Conservation (phyloP, 1,284 basidiomycete genomes). For the Vanrija pseudolonga region DNA sequence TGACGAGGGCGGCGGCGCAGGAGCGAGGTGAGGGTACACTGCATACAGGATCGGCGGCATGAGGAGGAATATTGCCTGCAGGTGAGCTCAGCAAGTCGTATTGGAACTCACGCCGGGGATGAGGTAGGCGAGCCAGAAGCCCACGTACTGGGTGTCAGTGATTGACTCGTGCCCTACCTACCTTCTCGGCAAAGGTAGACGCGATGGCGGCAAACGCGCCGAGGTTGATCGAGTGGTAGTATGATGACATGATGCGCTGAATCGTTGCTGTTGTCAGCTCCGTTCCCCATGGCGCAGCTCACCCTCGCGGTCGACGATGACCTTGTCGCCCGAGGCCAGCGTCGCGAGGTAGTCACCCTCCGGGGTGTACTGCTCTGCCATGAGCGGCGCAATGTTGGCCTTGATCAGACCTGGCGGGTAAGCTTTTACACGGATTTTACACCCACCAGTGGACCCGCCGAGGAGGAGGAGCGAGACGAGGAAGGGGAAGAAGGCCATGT, state of each 20-base stretch:
- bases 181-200: slow-evolving; percentile 29
- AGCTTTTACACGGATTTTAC: neutral
- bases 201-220: slow-evolving; percentile 24
- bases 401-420: slow-evolving; percentile 19
- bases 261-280: slow-evolving; percentile 18
- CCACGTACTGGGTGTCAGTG: slow-evolving; percentile 11
- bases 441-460: slow-evolving; percentile 16
- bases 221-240: slow-evolving; percentile 27
- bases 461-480: slow-evolving; percentile 12
- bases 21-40: slow-evolving; percentile 11
- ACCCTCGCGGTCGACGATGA: slow-evolving; percentile 23
- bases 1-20: slow-evolving; percentile 9
- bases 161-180: neutral
- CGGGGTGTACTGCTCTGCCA: slow-evolving; percentile 22
- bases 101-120: slow-evolving; percentile 17
- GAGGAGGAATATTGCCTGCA: slow-evolving; percentile 19
- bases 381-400: slow-evolving; percentile 23
- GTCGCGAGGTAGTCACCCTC: slow-evolving; percentile 8
- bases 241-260: slow-evolving; percentile 27
- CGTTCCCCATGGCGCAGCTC: neutral
- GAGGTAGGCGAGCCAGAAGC: slow-evolving; percentile 23
- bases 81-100: neutral
- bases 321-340: slow-evolving; percentile 13
- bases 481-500: slow-evolving; percentile 16
- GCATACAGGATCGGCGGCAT: slow-evolving; percentile 20